Base-by-base conservation (phyloP, 495 filamentous ascomycete species). In the Entonaema liquescens region DNA sequence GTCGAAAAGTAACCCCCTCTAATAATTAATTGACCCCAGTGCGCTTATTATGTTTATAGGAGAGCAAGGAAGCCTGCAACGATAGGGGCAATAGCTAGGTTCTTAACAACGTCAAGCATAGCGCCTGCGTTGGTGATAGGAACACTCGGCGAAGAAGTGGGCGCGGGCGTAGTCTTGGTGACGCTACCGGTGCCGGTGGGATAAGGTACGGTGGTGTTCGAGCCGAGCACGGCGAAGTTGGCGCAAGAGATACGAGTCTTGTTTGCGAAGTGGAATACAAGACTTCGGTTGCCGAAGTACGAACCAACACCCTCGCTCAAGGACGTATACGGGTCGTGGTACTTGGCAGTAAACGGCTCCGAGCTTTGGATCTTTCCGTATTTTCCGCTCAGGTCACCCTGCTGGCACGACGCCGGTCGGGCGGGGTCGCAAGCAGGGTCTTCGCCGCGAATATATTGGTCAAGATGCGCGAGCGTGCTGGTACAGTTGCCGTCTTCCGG, bases 311-410 rank as follows among this genome's bases (percentile, higher is more conserved):
- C 87, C 35, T 81, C 71, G 44, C 79, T 63, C 28, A 88, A 88
- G 3, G 91, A 90, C 15, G 90, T 77, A 82, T 89, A 97, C 29
- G 80, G 74, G 77, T 97, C 94, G 52, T 78, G 74, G 78, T 91
- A 96, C 19, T 77, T 81, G 49, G 72, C 73, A 12, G 69, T 70
- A 78, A 80, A 89, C 0, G 72, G 61, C 60, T 75, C 77, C 28
- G 77, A 72, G 47, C 82, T 50, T 59, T 63, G 82, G 75, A 94
- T 89, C 47, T 83, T 84, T 59, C 90, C 92, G 73, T 93, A 86
- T 83, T 97, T 97, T 73, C 94, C 94, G 69, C 87, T 85, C 57
- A 97, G 80, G 79, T 97, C 94, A 66, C 94, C 94, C 26, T 92
- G 88, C 78, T 96, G 88, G 83, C 94, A 97, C 0, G 89, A 91